phyloP scores from a whole-genome alignment of 805 yeast species.

The Wickerhamiella lipophila region DNA sequence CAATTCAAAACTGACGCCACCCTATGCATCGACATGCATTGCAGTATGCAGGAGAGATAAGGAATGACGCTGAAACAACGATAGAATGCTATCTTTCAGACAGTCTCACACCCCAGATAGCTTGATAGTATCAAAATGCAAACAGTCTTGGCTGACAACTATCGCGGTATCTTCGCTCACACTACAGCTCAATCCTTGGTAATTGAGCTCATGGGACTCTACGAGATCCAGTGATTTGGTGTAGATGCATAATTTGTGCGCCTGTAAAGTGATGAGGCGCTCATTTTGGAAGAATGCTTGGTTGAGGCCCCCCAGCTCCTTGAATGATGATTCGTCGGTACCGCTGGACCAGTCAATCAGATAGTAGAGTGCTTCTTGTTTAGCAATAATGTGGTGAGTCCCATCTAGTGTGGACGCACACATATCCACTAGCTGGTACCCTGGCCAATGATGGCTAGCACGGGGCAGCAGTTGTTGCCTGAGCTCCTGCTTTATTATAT shows the following conservation, averaged over 20 bases:
- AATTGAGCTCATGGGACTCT: background rate
- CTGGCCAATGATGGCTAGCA: background rate
- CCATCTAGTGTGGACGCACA: too few species aligned
- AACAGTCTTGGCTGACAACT: slow-evolving; percentile 1
- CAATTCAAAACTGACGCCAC: too few species aligned
- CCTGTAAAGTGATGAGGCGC: background rate
- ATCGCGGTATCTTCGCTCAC: background rate
- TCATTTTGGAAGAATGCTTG: background rate
- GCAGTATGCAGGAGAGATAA: background rate
- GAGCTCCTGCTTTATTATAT: background rate
- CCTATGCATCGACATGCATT: background rate
- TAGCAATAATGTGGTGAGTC: background rate
- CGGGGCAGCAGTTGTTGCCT: background rate
- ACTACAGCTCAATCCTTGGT: background rate
- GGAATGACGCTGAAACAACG: background rate
- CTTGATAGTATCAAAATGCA: slow-evolving; percentile 5
- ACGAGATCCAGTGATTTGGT: background rate
- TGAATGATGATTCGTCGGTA: background rate
- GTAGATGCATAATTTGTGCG: background rate
- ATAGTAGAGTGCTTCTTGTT: background rate
- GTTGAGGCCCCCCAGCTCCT: background rate
- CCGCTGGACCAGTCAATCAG: background rate
- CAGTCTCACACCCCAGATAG: too few species aligned
- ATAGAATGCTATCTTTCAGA: too few species aligned
- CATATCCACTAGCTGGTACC: background rate